These are phyloP conservation scores for Ascochyta pisi DNA, from an alignment of 2,329 filamentous ascomycete genomes.

Conservation along the genomic window DNA sequence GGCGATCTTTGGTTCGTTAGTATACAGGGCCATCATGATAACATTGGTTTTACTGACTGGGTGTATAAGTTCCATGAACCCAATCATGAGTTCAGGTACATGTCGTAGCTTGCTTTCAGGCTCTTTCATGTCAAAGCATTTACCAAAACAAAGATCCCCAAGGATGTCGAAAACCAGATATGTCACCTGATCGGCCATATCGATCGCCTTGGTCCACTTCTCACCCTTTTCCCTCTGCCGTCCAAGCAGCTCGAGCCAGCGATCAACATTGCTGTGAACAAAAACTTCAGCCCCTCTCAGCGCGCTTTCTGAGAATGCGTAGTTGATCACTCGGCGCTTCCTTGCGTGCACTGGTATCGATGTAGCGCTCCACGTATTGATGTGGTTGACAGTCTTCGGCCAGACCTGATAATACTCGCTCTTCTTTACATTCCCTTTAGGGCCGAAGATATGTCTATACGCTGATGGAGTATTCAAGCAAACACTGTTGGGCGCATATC, in stretches of 20 bases:
- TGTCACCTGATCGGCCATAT: slow-evolving; percentile 20
- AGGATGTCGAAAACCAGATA: slow-evolving; percentile 38
- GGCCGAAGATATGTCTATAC: slow-evolving; percentile 53
- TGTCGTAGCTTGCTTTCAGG: slow-evolving; percentile 17
- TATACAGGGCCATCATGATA: background rate
- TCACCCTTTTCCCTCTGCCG: background rate
- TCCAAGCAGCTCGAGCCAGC: slow-evolving; percentile 10
- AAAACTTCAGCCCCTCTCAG: slow-evolving; percentile 50
- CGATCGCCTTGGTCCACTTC: slow-evolving; percentile 16
- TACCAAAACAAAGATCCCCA: slow-evolving; percentile 21
- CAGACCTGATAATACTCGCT: slow-evolving; percentile 53
- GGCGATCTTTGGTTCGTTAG: slow-evolving; percentile 12
- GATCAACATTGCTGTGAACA: slow-evolving; percentile 37
- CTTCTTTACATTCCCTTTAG: slow-evolving; percentile 53
- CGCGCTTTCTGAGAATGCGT: slow-evolving; percentile 52
- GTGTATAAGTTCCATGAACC: slow-evolving; percentile 20
- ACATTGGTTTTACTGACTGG: slow-evolving; percentile 14
- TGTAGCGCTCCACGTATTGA: slow-evolving; percentile 45
- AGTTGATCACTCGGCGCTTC: slow-evolving; percentile 49
- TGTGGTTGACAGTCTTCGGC: slow-evolving; percentile 40
- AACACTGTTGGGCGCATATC: slow-evolving; percentile 75
- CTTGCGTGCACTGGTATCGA: slow-evolving; percentile 40
- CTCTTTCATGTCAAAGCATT: slow-evolving; percentile 42
- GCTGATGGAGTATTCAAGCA: slow-evolving; percentile 71
- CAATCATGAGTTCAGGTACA: slow-evolving; percentile 20